Evolutionary conservation across 2,329 filamentous ascomycete species (phyloP).

Genomic region (Penicillium sp.): DNA sequence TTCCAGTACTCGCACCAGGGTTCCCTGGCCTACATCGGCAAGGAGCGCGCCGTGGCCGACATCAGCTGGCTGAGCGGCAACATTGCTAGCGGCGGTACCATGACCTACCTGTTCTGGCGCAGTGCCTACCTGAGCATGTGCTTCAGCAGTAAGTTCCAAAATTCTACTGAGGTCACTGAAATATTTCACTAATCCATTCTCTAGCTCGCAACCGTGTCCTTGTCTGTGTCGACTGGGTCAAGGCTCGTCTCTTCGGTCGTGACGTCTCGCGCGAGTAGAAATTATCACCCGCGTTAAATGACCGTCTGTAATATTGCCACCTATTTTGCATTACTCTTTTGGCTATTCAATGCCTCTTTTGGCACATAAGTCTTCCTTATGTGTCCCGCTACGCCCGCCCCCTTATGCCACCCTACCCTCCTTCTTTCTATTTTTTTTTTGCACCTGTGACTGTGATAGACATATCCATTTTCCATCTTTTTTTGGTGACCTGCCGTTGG

Average conservation of each 20-base stretch:
- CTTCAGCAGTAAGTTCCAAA: conserved; percentile 88
- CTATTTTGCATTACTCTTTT: conserved; percentile 12
- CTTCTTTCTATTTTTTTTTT: conserved; percentile 8
- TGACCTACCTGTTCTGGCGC: conserved; percentile 98
- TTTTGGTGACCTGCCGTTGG: conserved; percentile 17
- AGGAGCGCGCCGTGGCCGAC: conserved; percentile 95
- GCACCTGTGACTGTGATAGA: conserved; percentile 19
- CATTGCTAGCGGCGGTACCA: conserved; percentile 83
- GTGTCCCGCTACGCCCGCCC: conserved; percentile 7
- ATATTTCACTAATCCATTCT: conserved; percentile 3
- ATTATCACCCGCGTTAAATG: neutral
- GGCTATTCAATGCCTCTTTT: conserved; percentile 1
- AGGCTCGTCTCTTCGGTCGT: conserved; percentile 93
- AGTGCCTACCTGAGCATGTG: conserved; percentile 99
- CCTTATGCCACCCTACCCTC: conserved; percentile 19
- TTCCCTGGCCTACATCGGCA: conserved; percentile 94
- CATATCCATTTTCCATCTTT: conserved; percentile 18
- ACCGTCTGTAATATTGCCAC: conserved; percentile 14
- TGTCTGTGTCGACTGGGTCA: conserved; percentile 91
- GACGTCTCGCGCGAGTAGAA: conserved; percentile 64
- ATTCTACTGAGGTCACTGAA: conserved; percentile 13
- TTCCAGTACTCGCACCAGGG: conserved; percentile 99
- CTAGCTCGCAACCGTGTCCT: conserved; percentile 89
- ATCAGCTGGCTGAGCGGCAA: conserved; percentile 97
- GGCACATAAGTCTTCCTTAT: conserved; percentile 1